Base-by-base conservation (phyloP, 2,329 filamentous ascomycete species). In the Clonostachys sp. region DNA sequence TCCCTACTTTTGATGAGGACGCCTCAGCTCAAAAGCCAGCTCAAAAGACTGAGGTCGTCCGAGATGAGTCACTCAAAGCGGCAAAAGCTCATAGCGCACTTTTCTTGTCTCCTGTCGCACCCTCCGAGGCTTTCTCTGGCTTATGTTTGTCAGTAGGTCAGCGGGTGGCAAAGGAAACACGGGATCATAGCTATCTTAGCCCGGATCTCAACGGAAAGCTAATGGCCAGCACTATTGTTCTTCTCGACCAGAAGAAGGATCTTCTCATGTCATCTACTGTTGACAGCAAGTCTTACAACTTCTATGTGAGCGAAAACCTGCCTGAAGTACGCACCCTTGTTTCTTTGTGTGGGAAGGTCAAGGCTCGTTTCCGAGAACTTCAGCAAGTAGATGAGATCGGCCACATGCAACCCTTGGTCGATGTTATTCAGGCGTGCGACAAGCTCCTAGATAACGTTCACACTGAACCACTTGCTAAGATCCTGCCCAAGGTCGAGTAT, bases 401-500 rank as follows among this genome's bases (percentile, higher is more conserved):
- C 4, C 81, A 86, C 52, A 92, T 82, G 82, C 90, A 74, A 79
- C 91, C 65, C 5, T 77, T 96, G 8, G 77, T 78, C 33, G 91
- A 97, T 62, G 89, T 95, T 5, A 68, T 95, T 3, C 67, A 74
- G 13, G 84, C 83, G 30, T 95, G 89, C 59, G 80, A 87, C 48
- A 84, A 87, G 54, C 74, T 95, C 1, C 75, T 95, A 3, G 78
- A 85, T 47, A 81, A 96, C 56, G 76, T 81, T 18, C 84, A 96
- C 56, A 80, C 81, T 2, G 91, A 96, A 48, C 91, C 94, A 1
- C 74, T 99, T 5, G 91, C 91, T 2, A 91, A 87, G 58, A 83
- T 95, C 48, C 80, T 99, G 45, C 88, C 87, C 2, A 89, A 87
- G 60, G 78, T 94, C 4, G 95, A 99, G 65, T 90, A 92, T 53